phyloP scores from a whole-genome alignment of 331 rosid species.

The Acacia concinna region DNA sequence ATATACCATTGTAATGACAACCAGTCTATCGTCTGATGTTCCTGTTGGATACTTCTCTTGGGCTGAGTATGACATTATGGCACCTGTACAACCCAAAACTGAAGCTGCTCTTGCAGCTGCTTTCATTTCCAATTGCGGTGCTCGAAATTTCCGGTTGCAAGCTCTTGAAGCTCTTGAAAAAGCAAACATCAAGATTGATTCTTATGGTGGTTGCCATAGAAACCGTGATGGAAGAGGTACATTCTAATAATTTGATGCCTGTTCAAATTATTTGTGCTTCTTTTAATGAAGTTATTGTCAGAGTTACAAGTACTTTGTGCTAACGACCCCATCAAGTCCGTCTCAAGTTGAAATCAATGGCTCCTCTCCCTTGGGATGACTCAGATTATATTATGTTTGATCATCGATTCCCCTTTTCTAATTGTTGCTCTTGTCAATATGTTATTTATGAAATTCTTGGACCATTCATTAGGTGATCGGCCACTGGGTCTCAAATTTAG shows the following conservation, averaged over 20 bases:
- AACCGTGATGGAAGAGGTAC: constrained; percentile 88
- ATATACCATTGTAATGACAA: constrained; percentile 83
- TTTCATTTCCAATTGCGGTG: constrained; percentile 96
- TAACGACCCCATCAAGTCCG: not conserved
- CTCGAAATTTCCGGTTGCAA: constrained; percentile 90
- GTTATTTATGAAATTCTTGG: constrained; percentile 3
- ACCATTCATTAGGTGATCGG: constrained; percentile 16
- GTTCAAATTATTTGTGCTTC: not conserved
- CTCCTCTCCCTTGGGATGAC: constrained; percentile 10
- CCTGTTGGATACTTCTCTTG: constrained; percentile 99
- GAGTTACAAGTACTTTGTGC: constrained; percentile 5
- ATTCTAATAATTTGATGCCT: constrained; percentile 17
- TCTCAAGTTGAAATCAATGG: constrained; percentile 9
- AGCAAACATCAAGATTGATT: constrained; percentile 64
- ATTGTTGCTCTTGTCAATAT: constrained; percentile 7
- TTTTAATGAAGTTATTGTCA: constrained; percentile 7
- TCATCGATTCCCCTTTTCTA: not conserved
- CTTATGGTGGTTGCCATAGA: constrained; percentile 95
- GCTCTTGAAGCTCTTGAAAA: constrained; percentile 93
- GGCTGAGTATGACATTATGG: constrained; percentile 98
- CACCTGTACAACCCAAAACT: constrained; percentile 74
- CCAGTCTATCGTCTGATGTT: constrained; percentile 97
- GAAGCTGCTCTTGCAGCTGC: constrained; percentile 95
- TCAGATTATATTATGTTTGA: constrained; percentile 7
- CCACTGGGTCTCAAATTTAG: not conserved